A percentile compares a stretch with the other conserved stretches of the same genome.
Conservation (phyloP, 1,139 yeast species). For the Sugiyamaella paludigena region DNA sequence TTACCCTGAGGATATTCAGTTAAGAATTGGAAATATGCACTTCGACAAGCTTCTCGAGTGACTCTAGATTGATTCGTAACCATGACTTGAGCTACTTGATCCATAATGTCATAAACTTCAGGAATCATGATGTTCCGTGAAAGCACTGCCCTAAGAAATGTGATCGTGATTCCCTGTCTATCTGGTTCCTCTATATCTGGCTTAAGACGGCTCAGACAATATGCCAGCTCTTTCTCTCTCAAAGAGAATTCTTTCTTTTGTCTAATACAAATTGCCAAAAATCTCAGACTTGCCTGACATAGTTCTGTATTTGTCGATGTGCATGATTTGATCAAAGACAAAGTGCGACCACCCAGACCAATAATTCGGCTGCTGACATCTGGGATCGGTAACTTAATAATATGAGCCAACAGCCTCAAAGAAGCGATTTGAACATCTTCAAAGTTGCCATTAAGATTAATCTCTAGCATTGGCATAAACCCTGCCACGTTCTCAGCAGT, state of each 20-base stretch:
- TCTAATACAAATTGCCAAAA: slow-evolving; percentile 68
- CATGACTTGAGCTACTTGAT: slow-evolving; percentile 77
- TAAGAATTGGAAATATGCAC: slow-evolving; percentile 78
- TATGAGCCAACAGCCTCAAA: slow-evolving; percentile 58
- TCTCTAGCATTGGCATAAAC: slow-evolving; percentile 70
- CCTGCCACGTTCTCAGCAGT: slow-evolving; percentile 63
- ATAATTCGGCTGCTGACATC: slow-evolving; percentile 47
- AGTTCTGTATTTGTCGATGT: slow-evolving; percentile 77
- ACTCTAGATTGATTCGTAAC: slow-evolving; percentile 83
- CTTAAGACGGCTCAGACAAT: slow-evolving; percentile 67
- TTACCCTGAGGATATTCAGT: slow-evolving; percentile 95
- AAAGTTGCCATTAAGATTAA: slow-evolving; percentile 58
- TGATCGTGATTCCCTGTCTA: slow-evolving; percentile 84
- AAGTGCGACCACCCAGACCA: slow-evolving; percentile 44
- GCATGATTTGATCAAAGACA: slow-evolving; percentile 67
- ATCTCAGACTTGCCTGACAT: slow-evolving; percentile 78
- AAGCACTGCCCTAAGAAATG: slow-evolving; percentile 73
- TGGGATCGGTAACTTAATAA: slow-evolving; percentile 62
- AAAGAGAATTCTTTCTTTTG: slow-evolving; percentile 63
- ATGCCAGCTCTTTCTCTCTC: slow-evolving; percentile 72
- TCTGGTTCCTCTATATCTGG: slow-evolving; percentile 93
- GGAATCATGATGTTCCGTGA: slow-evolving; percentile 74
- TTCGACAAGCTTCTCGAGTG: slow-evolving; percentile 82
- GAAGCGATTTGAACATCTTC: slow-evolving; percentile 75
- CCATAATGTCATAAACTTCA: slow-evolving; percentile 88